A percentile compares a stretch with the other conserved stretches of the same genome.
Conservation (phyloP, 73 alveolate genomes). For the Uronychia setigera region DNA sequence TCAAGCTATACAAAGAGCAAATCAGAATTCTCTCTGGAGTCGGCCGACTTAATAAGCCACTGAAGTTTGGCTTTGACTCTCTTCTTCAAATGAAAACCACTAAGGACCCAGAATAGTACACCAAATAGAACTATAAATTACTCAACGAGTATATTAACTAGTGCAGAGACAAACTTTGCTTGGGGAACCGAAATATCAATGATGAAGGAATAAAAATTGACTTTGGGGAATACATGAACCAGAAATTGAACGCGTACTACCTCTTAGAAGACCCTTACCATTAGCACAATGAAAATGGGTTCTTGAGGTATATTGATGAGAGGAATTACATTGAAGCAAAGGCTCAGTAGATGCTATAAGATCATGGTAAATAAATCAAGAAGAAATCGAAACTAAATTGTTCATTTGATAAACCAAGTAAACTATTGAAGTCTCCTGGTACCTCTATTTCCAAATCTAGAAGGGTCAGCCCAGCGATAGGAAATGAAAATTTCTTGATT, state of each 20-base stretch:
- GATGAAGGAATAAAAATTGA: background rate
- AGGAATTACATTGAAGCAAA: background rate
- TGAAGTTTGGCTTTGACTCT: background rate
- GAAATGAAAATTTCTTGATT: no score
- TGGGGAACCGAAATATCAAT: background rate
- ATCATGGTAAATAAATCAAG: no score
- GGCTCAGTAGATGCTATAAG: no score
- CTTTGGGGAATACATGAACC: background rate
- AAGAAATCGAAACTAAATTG: no score
- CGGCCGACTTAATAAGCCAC: background rate
- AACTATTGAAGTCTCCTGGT: no score
- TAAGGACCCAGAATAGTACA: background rate
- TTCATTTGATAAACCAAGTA: no score
- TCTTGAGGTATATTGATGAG: background rate
- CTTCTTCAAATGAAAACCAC: background rate
- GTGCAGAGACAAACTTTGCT: background rate
- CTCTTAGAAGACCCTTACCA: background rate
- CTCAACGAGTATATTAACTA: background rate
- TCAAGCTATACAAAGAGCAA: background rate
- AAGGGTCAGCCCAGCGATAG: no score
- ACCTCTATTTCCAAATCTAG: no score
- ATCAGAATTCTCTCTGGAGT: background rate
- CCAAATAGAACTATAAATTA: background rate
- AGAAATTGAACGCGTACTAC: no score
- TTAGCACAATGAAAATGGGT: background rate